These are phyloP conservation scores for Sphaerostilbella broomeana DNA, from an alignment of 2,329 filamentous ascomycete species.

Conservation along the genomic window DNA sequence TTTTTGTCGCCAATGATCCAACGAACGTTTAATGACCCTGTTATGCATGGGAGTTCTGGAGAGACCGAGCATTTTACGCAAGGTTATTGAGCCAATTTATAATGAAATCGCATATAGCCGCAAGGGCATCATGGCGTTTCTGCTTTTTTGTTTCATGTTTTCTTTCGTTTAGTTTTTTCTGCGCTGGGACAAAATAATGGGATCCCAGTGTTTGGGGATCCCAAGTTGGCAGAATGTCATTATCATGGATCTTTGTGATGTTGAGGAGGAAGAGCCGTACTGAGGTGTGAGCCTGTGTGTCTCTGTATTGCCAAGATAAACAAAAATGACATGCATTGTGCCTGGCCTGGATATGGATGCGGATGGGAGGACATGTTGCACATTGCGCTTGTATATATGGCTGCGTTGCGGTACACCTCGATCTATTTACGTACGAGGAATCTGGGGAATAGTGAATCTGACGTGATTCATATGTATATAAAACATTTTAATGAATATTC, in stretches of 20 bases:
- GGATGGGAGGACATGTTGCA: no score
- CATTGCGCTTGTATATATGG: no score
- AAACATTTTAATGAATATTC: no score
- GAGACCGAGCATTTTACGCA: conserved; percentile 10
- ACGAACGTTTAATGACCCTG: conserved; percentile 13
- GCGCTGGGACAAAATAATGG: neutral
- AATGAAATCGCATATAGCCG: conserved; percentile 12
- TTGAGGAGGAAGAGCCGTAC: conserved; percentile 5
- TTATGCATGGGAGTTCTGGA: conserved; percentile 13
- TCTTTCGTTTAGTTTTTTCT: neutral
- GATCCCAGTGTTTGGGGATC: neutral
- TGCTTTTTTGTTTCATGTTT: conserved; percentile 2
- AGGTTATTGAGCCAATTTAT: conserved; percentile 4
- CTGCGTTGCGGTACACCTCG: no score
- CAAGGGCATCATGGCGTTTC: conserved; percentile 9
- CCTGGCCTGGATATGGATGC: no score
- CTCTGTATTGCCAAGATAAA: conserved; percentile 6
- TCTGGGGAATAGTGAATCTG: no score
- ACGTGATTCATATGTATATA: no score
- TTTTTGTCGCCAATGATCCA: conserved; percentile 11
- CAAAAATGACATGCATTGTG: neutral
- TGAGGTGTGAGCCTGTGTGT: conserved; percentile 8
- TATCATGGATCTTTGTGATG: conserved; percentile 3
- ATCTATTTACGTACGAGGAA: no score
- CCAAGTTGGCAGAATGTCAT: neutral